phyloP scores from a whole-genome alignment of 768 basidiomycete species.

The Tephrocybe sp. region DNA sequence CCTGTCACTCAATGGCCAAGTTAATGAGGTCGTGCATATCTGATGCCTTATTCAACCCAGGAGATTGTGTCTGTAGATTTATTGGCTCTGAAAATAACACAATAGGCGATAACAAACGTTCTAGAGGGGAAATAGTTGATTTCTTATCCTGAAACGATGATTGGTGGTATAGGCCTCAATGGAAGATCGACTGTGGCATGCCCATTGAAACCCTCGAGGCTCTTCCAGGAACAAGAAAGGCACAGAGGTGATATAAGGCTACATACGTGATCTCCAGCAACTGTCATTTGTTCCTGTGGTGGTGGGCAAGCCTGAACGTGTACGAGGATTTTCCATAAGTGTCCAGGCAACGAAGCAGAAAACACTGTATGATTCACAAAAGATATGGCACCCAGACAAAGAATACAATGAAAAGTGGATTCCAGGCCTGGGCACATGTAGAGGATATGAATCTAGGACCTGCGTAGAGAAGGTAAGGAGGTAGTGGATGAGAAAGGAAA shows the following conservation, averaged over 20 bases:
- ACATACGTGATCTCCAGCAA: not conserved
- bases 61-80: no score
- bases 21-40: not conserved
- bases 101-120: no score
- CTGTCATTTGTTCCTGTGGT: constrained; percentile 6
- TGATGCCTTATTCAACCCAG: not conserved
- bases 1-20: not conserved
- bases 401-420: not conserved
- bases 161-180: not conserved
- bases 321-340: constrained; percentile 2
- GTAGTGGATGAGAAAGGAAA: constrained; percentile 13
- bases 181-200: not conserved
- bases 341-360: not conserved
- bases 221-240: constrained; percentile 14
- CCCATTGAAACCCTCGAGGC: not conserved
- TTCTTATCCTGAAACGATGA: not conserved
- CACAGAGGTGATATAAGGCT: constrained; percentile 1
- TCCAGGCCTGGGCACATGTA: no score
- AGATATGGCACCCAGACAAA: not conserved
- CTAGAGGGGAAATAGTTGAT: no score
- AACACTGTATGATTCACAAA: not conserved
- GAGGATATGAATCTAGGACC: constrained; percentile 9
- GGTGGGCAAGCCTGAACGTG: constrained; percentile 3
- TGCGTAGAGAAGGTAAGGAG: constrained; percentile 4
- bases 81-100: no score